Base-by-base conservation (phyloP, 768 basidiomycete genomes). In the Mycena capillaripes region DNA sequence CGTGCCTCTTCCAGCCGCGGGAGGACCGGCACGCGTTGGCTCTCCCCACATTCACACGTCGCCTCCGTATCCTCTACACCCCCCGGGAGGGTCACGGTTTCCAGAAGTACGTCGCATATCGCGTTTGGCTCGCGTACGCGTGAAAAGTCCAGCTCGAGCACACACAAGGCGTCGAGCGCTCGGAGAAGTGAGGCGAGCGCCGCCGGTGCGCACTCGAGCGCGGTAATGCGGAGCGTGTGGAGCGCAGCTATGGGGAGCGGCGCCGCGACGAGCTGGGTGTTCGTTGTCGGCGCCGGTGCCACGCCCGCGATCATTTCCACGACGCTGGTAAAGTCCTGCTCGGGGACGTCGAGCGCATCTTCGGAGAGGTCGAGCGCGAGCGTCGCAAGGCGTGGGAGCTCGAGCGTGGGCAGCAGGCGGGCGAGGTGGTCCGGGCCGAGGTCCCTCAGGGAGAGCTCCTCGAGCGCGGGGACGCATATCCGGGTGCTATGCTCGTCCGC, bases 361-460 rank as follows among this genome's bases (percentile, higher is more conserved):
- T n/a, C n/a, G n/a, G n/a, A n/a, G n/a, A 90, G 81, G 75, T 88
- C 86, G 73, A 91, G 82, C 42, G 83, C 81, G 27, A 92, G 85
- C 40, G 77, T 80, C 59, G 79, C 78, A 38, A 90, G 76, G 42
- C 76, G 80, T 58, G 90, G 90, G 52, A 89, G 80, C 62, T 81
- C 74, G 21, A 92, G 80, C 34, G 84, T 84, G 42, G 83, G 81
- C 75, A 91, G 78, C 58, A 90, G 77, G 19, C 77, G 79, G 70
- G 84, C 83, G 50, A 90, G 82, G 75, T 90, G 88, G 69, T 87
- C 87, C 2, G 87, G 85, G 77, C 91, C 90, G 68, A 91, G 80
- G 79, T 91, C 89, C 9, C 86, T 87, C 23, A 92, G 81, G 34
- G 82, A 81, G 46, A 92, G 82, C 50, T 86, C 87, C 57, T 78